Evolutionary conservation across 345 rosid genomes (phyloP).

Genomic region (Syzygium jambos): DNA sequence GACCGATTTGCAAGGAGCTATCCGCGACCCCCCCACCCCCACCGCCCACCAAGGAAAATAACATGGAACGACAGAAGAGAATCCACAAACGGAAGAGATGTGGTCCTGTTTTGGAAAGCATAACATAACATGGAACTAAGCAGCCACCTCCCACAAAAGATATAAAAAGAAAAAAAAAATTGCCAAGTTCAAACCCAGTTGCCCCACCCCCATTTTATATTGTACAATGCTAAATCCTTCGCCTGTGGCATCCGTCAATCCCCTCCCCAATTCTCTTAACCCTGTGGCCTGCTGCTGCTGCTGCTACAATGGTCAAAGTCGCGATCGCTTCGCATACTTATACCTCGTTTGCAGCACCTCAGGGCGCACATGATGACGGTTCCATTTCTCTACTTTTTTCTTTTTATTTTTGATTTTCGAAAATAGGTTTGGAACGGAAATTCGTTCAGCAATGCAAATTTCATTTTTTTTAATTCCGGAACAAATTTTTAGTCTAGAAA

Average conservation of each 20-base stretch:
- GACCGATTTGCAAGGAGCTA: background rate
- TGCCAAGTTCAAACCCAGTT: background rate
- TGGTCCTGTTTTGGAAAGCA: background rate
- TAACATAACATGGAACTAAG: background rate
- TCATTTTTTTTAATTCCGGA: too few species aligned
- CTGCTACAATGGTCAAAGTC: background rate
- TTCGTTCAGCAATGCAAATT: too few species aligned
- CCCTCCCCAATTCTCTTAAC: background rate
- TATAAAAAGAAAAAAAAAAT: background rate
- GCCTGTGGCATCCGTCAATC: background rate
- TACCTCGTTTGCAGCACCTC: background rate
- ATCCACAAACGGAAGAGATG: background rate
- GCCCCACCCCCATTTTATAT: background rate
- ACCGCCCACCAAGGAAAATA: too few species aligned
- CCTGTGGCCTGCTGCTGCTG: rapidly evolving
- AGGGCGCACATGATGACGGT: too few species aligned
- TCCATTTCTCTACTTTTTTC: too few species aligned
- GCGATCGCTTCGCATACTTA: too few species aligned
- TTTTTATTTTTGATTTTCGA: too few species aligned
- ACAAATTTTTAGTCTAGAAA: too few species aligned
- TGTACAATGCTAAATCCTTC: background rate
- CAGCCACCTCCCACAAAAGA: background rate
- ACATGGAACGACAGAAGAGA: background rate
- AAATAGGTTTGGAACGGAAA: too few species aligned
- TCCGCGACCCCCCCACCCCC: too few species aligned